These are phyloP conservation scores for Schizosaccharomyces osmophilus DNA, from an alignment of 805 yeast genomes.

Conservation along the genomic window DNA sequence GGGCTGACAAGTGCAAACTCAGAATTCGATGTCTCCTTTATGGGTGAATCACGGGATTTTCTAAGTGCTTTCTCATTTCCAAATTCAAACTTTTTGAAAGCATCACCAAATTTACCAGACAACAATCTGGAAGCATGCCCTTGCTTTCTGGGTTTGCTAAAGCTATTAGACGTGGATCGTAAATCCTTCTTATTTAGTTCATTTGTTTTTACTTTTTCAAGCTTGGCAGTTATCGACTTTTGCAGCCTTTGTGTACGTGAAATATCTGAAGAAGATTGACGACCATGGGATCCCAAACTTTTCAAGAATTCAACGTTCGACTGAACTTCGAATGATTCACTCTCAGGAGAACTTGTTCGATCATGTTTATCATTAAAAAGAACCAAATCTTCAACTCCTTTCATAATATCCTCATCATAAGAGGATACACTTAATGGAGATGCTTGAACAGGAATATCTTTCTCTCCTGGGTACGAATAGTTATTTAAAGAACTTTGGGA, in stretches of 20 bases:
- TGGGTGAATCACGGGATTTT: neutral
- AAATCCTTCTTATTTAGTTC: neutral
- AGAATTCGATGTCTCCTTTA: neutral
- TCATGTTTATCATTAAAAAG: no score
- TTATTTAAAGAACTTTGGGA: no score
- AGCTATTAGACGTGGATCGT: neutral
- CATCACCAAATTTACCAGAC: slow-evolving; percentile 1
- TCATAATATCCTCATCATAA: no score
- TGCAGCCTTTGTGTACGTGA: neutral
- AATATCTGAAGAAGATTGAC: neutral
- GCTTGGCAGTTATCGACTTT: neutral
- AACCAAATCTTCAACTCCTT: no score
- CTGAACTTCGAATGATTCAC: neutral
- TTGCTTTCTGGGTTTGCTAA: neutral
- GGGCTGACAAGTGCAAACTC: neutral
- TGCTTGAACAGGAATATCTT: no score
- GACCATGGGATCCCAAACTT: neutral
- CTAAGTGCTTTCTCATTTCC: neutral
- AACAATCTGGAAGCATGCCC: neutral
- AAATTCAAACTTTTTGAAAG: neutral
- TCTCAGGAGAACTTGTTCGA: neutral
- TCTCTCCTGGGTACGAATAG: no score
- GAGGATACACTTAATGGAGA: no score
- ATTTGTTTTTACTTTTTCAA: neutral
- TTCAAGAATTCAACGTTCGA: neutral